These are phyloP conservation scores for Fonsecaea nubica DNA, from an alignment of 2,329 filamentous ascomycete genomes.

Conservation along the genomic window DNA sequence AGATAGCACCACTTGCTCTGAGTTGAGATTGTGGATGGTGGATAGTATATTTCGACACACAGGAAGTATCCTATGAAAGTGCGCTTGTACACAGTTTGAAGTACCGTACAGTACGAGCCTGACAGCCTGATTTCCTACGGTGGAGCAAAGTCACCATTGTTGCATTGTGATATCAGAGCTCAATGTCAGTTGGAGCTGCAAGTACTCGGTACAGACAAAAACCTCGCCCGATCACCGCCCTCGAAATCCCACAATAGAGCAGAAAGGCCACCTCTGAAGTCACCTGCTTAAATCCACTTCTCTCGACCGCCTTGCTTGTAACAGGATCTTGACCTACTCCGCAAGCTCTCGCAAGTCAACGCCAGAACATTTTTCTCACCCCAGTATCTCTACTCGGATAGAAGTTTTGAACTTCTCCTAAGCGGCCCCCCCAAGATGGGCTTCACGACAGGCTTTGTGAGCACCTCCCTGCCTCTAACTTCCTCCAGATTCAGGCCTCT, in stretches of 20 bases:
- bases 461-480: conserved; percentile 44
- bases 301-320: neutral
- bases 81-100: no score
- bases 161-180: conserved; percentile 2
- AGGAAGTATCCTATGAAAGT: no score
- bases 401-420: neutral
- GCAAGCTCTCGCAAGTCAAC: neutral
- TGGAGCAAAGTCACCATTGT: neutral
- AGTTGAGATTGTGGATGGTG: no score
- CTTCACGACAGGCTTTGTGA: conserved; percentile 76
- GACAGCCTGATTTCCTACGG: neutral
- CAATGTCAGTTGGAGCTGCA: neutral
- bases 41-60: no score
- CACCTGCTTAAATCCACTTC: neutral
- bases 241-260: neutral
- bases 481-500: neutral
- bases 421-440: conserved; percentile 61
- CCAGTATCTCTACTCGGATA: neutral
- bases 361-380: neutral
- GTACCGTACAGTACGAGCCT: no score
- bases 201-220: neutral
- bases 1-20: no score
- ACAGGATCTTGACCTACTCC: neutral
- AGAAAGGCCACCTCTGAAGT: neutral
- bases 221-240: no score